Evolutionary conservation across 371 early-diverging fungal genomes (phyloP).

Genomic region (Apophysomyces elegans): DNA sequence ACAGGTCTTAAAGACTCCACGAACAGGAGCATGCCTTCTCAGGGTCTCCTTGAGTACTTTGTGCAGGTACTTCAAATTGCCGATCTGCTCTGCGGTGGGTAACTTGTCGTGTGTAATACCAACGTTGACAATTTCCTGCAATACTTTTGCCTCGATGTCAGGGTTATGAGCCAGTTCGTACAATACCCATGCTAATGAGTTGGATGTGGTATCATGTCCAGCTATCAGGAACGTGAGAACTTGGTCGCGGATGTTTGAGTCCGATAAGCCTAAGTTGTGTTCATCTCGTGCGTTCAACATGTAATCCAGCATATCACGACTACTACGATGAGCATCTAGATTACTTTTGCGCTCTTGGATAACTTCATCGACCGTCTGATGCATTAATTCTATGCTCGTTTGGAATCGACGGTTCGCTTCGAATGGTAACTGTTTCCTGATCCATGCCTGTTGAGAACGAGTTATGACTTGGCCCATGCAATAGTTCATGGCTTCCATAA

Average conservation of each 20-base stretch:
- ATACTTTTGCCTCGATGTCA: conserved; percentile 27
- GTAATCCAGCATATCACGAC: conserved; percentile 46
- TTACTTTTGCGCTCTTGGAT: conserved; percentile 16
- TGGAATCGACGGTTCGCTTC: conserved; percentile 20
- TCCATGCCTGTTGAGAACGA: conserved; percentile 24
- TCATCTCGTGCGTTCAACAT: conserved; percentile 46
- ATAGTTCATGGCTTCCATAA: conserved; percentile 43
- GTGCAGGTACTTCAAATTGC: conserved; percentile 24
- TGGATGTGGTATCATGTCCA: conserved; percentile 50
- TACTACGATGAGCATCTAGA: conserved; percentile 5
- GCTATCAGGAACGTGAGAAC: conserved; percentile 44
- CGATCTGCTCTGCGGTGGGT: conserved; percentile 31
- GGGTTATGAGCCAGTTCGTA: conserved; percentile 34
- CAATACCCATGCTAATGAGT: conserved; percentile 42
- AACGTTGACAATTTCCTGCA: conserved; percentile 43
- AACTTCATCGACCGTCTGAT: conserved; percentile 30
- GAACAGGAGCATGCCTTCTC: conserved; percentile 43
- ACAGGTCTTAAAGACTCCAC: conserved; percentile 28
- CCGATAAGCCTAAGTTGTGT: conserved; percentile 24
- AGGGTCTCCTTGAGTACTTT: conserved; percentile 46
- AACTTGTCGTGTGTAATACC: conserved; percentile 28
- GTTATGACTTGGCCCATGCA: conserved; percentile 28
- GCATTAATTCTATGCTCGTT: conserved; percentile 23
- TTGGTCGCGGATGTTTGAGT: conserved; percentile 47
- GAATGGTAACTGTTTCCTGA: conserved; percentile 35